Evolutionary conservation across 2,329 filamentous ascomycete genomes (phyloP).

Genomic region (Aspergillus quadrilineatus): DNA sequence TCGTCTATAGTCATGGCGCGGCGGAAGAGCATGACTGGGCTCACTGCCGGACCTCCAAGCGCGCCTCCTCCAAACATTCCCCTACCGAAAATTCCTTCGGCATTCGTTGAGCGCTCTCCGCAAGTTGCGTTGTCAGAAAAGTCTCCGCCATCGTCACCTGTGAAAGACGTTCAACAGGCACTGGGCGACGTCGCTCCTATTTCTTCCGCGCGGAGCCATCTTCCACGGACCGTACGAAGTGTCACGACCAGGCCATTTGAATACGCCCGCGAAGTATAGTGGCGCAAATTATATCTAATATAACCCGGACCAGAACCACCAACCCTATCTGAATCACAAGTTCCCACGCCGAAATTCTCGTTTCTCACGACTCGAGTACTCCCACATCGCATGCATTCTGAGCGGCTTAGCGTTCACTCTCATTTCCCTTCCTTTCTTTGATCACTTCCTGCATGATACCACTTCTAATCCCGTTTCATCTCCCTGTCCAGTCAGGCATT

Average conservation of each 20-base stretch:
- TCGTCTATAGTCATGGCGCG: conserved; percentile 22
- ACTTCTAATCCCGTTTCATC: neutral
- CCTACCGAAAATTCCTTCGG: conserved; percentile 33
- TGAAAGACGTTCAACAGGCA: conserved; percentile 10
- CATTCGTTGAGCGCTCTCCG: conserved; percentile 13
- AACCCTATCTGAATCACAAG: too few species aligned
- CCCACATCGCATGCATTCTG: conserved; percentile 14
- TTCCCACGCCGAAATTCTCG: conserved; percentile 2
- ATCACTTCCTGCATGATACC: conserved; percentile 11
- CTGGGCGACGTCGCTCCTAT: neutral
- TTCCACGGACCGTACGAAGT: conserved; percentile 5
- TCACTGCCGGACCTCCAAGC: conserved; percentile 30
- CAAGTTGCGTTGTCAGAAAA: conserved; percentile 4
- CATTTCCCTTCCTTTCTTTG: neutral
- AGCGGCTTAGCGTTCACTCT: conserved; percentile 17
- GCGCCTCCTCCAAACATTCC: conserved; percentile 36
- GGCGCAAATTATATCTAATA: neutral
- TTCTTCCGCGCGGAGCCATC: conserved; percentile 2
- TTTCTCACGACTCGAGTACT: conserved; percentile 18
- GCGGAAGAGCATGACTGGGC: conserved; percentile 36
- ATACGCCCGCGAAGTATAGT: neutral
- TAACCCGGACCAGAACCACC: too few species aligned
- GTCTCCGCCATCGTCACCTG: conserved; percentile 12
- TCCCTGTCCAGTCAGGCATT: neutral
- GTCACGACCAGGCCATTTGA: conserved; percentile 2